Conservation (phyloP, 495 filamentous ascomycete genomes). For the Neohortaea acidophila region DNA sequence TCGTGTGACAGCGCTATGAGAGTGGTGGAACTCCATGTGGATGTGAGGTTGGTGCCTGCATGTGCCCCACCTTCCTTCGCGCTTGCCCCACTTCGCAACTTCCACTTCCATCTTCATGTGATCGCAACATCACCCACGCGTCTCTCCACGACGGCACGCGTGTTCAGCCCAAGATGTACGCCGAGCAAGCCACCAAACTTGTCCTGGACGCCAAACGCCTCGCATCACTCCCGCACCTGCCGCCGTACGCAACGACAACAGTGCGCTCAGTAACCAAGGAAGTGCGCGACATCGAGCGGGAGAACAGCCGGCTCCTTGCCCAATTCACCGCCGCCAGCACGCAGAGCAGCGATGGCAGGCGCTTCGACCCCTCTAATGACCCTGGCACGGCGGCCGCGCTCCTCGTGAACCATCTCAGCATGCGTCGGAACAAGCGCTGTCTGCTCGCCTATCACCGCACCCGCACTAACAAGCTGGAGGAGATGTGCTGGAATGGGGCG, state of each 20-base stretch:
- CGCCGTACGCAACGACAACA: slow-evolving; percentile 84
- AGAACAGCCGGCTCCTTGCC: slow-evolving; percentile 63
- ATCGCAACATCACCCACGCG: too few species aligned
- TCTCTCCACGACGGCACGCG: too few species aligned
- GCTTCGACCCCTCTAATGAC: slow-evolving; percentile 78
- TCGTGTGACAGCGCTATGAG: too few species aligned
- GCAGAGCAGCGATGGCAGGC: slow-evolving; percentile 65
- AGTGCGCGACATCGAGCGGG: slow-evolving; percentile 85
- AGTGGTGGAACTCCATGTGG: too few species aligned
- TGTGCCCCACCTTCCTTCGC: too few species aligned
- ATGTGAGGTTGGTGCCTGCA: too few species aligned
- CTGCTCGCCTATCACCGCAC: slow-evolving; percentile 88
- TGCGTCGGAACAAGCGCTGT: slow-evolving; percentile 92
- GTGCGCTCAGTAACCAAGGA: slow-evolving; percentile 78
- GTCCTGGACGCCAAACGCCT: slow-evolving; percentile 73
- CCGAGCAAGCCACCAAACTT: slow-evolving; percentile 71
- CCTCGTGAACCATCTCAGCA: slow-evolving; percentile 83
- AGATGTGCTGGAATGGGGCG: slow-evolving; percentile 79
- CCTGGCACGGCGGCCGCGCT: slow-evolving; percentile 74
- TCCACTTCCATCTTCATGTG: too few species aligned
- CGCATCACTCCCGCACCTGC: slow-evolving; percentile 71
- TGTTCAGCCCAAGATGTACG: slow-evolving; percentile 74
- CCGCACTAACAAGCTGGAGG: slow-evolving; percentile 79
- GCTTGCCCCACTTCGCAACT: too few species aligned
- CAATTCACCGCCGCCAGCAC: slow-evolving; percentile 71